phyloP scores from a whole-genome alignment of 2,329 filamentous ascomycete genomes.

The Pseudogymnoascus sp. region DNA sequence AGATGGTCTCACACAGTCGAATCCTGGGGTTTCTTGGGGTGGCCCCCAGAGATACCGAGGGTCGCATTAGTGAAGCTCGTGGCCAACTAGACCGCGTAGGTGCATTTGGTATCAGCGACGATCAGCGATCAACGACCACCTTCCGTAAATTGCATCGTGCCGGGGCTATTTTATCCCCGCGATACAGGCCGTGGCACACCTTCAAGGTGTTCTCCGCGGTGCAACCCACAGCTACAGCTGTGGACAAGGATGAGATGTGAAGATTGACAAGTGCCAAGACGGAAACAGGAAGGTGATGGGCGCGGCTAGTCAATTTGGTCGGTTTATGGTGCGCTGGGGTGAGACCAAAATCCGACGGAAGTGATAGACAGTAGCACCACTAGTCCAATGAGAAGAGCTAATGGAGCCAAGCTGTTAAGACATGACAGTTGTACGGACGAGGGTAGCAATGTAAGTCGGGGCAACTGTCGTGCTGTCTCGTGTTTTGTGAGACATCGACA shows the following conservation, averaged over 20 bases:
- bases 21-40: neutral
- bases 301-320: neutral
- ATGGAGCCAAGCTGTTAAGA: neutral
- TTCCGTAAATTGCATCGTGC: neutral
- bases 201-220: neutral
- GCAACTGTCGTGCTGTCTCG: neutral
- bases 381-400: neutral
- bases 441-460: neutral
- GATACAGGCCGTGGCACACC: neutral
- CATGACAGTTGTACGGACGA: neutral
- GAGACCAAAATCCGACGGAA: neutral
- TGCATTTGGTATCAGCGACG: neutral
- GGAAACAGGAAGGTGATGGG: constrained; percentile 7
- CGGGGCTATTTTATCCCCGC: neutral
- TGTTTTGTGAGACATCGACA: neutral
- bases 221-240: neutral
- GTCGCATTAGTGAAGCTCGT: neutral
- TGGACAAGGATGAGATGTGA: neutral
- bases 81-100: neutral
- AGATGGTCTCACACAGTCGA: neutral
- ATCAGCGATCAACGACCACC: constrained; percentile 3
- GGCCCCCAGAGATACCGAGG: neutral
- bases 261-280: neutral
- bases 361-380: neutral
- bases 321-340: neutral